phyloP scores from a whole-genome alignment of 1,139 yeast genomes.

The Protomyces inundatus region DNA sequence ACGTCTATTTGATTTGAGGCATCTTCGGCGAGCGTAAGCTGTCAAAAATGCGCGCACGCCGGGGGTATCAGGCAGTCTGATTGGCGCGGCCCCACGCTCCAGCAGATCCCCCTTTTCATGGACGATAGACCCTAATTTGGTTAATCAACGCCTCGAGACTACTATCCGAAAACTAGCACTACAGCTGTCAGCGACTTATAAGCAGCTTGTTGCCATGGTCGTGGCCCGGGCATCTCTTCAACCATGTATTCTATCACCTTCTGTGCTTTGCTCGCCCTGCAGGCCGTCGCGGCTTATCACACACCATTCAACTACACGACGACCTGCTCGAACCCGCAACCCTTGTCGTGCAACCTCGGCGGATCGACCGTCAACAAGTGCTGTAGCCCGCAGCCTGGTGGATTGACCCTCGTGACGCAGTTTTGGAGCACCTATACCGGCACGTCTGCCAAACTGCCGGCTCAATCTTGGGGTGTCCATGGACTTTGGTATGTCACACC shows the following conservation, averaged over 20 bases:
- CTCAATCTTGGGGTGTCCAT: not conserved
- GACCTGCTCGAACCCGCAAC: not conserved
- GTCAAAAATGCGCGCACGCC: not conserved
- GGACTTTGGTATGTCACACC: not conserved
- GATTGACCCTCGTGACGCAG: not conserved
- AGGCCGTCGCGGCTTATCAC: not conserved
- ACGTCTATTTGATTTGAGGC: too few relatives aligned
- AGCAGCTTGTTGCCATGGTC: too few relatives aligned
- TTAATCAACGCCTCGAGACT: too few relatives aligned
- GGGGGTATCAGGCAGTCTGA: not conserved
- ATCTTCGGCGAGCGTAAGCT: not conserved
- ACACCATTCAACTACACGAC: not conserved
- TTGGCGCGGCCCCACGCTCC: not conserved
- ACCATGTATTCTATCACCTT: not conserved
- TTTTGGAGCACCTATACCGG: constrained; percentile 5
- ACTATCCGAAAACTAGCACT: too few relatives aligned
- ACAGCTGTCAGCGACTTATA: too few relatives aligned
- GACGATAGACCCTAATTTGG: too few relatives aligned
- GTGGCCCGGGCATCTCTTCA: too few relatives aligned
- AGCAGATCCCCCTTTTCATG: not conserved
- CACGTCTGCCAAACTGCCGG: not conserved
- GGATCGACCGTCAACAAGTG: not conserved
- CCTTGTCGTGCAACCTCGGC: constrained; percentile 1
- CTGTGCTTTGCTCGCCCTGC: not conserved
- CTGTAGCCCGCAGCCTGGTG: constrained; percentile 1